Percentiles rank a stretch among this genome's conserved stretches.
These are phyloP conservation scores for Fusarium napiforme DNA, from an alignment of 2,329 filamentous ascomycete species.

Conservation along the genomic window DNA sequence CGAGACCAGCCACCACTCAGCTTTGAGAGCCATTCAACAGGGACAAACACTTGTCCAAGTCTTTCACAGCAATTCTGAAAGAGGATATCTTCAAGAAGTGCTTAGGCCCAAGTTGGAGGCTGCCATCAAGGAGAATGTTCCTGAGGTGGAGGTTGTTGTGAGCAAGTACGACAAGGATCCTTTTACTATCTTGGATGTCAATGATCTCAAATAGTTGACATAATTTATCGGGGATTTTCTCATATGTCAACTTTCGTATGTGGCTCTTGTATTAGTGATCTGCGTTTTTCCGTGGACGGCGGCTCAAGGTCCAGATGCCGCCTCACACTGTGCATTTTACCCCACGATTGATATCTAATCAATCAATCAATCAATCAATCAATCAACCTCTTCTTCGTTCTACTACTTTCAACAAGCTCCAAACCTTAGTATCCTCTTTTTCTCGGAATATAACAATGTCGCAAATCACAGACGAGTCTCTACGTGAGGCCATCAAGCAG, in stretches of 20 bases:
- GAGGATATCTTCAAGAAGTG: constrained; percentile 79
- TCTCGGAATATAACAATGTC: constrained; percentile 53
- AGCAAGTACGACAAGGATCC: constrained; percentile 88
- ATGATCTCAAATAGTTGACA: constrained; percentile 47
- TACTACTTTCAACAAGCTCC: constrained; percentile 4
- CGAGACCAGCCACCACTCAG: constrained; percentile 93
- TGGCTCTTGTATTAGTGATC: not conserved
- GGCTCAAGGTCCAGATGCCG: not conserved
- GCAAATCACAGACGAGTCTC: constrained; percentile 76
- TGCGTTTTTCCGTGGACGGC: not conserved
- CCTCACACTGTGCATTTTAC: constrained; percentile 36
- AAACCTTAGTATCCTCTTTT: not conserved
- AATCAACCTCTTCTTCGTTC: constrained; percentile 33
- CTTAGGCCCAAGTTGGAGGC: constrained; percentile 74
- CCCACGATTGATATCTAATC: constrained; percentile 46
- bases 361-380: constrained; percentile 52
- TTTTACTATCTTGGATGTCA: constrained; percentile 77
- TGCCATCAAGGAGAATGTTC: constrained; percentile 62
- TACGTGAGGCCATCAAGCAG: constrained; percentile 75
- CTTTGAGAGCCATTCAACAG: constrained; percentile 84
- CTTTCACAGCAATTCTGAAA: constrained; percentile 94
- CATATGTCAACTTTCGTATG: not conserved
- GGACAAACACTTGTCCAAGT: constrained; percentile 85
- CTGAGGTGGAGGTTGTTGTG: constrained; percentile 72
- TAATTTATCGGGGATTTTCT: too few species aligned